Evolutionary conservation across 2,329 filamentous ascomycete genomes (phyloP), one percentile per base, ranked within the genome.

Genomic region (Karstenula rhodostoma): DNA sequence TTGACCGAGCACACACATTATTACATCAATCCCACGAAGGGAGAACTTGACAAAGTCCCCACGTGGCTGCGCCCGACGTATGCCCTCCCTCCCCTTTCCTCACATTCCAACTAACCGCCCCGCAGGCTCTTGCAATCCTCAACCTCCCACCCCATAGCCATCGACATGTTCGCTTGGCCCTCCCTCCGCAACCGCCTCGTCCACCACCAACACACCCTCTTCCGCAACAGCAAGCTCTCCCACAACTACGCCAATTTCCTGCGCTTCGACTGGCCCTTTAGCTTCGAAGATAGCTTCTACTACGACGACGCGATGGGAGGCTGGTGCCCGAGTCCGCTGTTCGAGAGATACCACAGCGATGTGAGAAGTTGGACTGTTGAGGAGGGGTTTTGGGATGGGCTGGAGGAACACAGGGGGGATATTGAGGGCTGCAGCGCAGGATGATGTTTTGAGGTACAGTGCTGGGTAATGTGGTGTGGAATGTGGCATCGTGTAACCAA

Each of bases 91-190:
- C 25, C 3, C 33, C 35, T 32, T 52, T 27, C 19, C 33, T 32
- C 33, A 46, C 50, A 29, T 32, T 57, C 56, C n/a, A n/a, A 22
- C 29, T 53, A 33, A 42, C 17, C 27, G n/a, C 23, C 10, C 6
- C 48, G 33, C 42, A 75, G 69, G 42, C 9, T 59, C 17, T 48
- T 65, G 6, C 74, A 76, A 62, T 60, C 72, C 12, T 61, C 66
- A 2, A 70, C 62, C 2, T 59, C 58, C 9, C 73, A 76, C 59
- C 73, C 72, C 43, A 65, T 73, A 12, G 68, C 72, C 13, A 43
- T 76, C 49, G 73, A 76, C 57, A 75, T 75, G 62, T 75, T 75
- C 54, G 69, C 74, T 5, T 76, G 73, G 74, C 74, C 71, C 4
- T 70, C 71, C 0, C 66, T 76, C 6, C 70, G 74, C 52, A 62